phyloP scores from a whole-genome alignment of 1,284 basidiomycete species.

The Puccinia novopanici region DNA sequence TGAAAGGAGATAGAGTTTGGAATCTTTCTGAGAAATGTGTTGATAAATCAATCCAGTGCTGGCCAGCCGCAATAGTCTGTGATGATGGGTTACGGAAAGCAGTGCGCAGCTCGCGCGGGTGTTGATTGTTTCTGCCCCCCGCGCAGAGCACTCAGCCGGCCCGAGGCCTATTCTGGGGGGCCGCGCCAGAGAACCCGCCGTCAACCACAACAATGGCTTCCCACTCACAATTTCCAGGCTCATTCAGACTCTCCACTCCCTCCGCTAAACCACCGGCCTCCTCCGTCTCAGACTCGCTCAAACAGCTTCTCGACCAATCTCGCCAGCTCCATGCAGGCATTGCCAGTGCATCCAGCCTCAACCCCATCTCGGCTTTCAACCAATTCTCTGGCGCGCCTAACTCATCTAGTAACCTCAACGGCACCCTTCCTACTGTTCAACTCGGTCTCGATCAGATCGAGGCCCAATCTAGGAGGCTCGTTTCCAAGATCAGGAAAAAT shows the following conservation, averaged over 20 bases:
- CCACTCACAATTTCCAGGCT: constrained; percentile 13
- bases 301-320: constrained; percentile 56
- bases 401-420: constrained; percentile 66
- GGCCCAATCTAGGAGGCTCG: constrained; percentile 76
- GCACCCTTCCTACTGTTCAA: constrained; percentile 71
- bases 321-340: constrained; percentile 53
- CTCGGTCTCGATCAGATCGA: constrained; percentile 90
- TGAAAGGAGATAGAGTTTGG: too few species aligned
- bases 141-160: too few species aligned
- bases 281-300: too few species aligned
- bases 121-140: too few species aligned
- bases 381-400: constrained; percentile 54
- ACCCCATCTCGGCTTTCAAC: constrained; percentile 24
- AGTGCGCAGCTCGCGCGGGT: too few species aligned
- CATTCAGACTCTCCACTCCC: constrained; percentile 47
- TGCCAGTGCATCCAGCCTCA: constrained; percentile 18
- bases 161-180: too few species aligned
- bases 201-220: constrained; percentile 5
- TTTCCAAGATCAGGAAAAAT: constrained; percentile 65
- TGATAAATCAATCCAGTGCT: too few species aligned
- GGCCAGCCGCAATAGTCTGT: too few species aligned
- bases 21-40: too few species aligned
- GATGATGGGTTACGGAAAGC: too few species aligned
- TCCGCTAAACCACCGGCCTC: constrained; percentile 30
- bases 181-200: too few species aligned